phyloP scores from a whole-genome alignment of 306 rosid genomes.

The Castanea mollissima region DNA sequence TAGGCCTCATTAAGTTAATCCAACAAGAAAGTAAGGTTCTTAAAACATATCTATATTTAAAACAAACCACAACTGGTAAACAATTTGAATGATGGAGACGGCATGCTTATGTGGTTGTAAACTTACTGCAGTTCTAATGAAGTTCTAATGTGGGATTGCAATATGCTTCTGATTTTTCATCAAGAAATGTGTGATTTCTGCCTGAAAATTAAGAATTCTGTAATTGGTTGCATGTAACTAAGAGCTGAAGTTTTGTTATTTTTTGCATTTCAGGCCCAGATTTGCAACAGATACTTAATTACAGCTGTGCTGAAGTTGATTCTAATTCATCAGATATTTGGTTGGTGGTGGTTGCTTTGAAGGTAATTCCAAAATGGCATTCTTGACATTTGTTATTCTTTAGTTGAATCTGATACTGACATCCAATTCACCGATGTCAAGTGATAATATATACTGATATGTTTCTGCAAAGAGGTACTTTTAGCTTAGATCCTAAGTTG shows the following conservation, averaged over 20 bases:
- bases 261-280: constrained; percentile 46
- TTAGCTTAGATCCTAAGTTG: neutral
- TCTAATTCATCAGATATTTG: constrained; percentile 85
- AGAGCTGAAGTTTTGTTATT: constrained; percentile 13
- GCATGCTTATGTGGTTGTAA: neutral
- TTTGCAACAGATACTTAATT: constrained; percentile 65
- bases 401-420: neutral
- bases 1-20: too few species aligned
- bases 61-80: neutral
- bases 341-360: constrained; percentile 92
- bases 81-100: neutral
- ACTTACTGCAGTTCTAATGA: neutral
- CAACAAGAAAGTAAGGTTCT: too few species aligned
- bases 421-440: neutral
- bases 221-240: neutral
- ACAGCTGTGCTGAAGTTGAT: constrained; percentile 69
- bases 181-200: neutral
- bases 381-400: constrained; percentile 12
- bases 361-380: constrained; percentile 41
- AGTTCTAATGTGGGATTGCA: neutral
- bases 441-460: neutral
- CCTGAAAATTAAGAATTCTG: neutral
- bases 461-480: neutral
- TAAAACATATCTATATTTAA: too few species aligned
- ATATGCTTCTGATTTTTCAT: neutral